Evolutionary conservation across 1,139 yeast species (phyloP), one percentile per base, ranked within the genome.

Genomic region (Candida mesenterica): DNA sequence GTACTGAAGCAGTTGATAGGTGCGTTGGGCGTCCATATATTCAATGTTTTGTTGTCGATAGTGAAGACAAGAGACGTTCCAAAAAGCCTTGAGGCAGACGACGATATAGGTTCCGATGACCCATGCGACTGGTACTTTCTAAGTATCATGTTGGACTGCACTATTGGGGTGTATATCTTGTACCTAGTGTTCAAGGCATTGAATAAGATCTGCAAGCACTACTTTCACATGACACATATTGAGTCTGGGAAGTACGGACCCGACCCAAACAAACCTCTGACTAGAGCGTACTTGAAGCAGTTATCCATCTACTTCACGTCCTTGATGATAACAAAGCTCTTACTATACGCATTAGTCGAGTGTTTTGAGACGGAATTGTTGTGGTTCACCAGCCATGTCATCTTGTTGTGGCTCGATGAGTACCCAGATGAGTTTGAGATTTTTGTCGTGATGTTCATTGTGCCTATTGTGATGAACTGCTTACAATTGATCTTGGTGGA

Each of bases 61-160:
- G 39, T 81, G 31, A 78, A 82, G 33, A 42, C 45, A 13, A 43
- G 44, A 14, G 45, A 38, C 10, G 28, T 25, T 2, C 24, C 17
- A 6, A 18, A 24, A 5, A 15, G 18, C 18, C 32, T 12, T 15
- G 15, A 28, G 17, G 24, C 16, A 8, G 45, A 36, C 4, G 42
- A 33, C 16, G 40, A 35, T 12, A 17, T 5, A 6, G 36, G 17
- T 19, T 48, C 49, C 10, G 70, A 66, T 24, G 72, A 82, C 47
- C 90, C 90, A 6, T 85, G 95, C 53, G 88, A 84, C 48, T 90
- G 97, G 95, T 92, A 92, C 62, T 90, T 92, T 52, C 67, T 92
- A 37, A 92, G 86, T 52, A 77, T 90, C 29, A 72, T 90, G 15
- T 75, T 90, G 54, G 98, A 92, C 57, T 90, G 97, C 30, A 92